phyloP scores from a whole-genome alignment of 139 green algal genomes.

The Diplosphaera chodatii region DNA sequence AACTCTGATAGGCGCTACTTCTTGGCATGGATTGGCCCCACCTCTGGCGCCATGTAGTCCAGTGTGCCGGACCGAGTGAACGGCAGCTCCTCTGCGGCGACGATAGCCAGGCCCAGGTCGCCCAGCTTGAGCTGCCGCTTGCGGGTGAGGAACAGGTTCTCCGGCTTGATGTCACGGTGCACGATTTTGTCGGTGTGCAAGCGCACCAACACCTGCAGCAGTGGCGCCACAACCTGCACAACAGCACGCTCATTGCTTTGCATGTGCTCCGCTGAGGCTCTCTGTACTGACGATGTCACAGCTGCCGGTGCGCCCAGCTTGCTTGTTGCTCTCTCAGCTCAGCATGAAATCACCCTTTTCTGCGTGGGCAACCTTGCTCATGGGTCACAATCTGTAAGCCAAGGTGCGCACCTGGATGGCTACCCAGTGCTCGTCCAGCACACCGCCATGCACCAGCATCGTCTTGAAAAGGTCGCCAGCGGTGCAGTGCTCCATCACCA shows the following conservation, averaged over 20 bases:
- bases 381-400: no score
- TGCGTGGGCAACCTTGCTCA: no score
- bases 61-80: conserved; percentile 70
- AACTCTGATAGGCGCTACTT: no score
- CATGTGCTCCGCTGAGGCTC: no score
- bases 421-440: conserved; percentile 61
- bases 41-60: conserved; percentile 71
- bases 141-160: conserved; percentile 80
- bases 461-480: conserved; percentile 79
- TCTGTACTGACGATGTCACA: no score
- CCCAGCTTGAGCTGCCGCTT: conserved; percentile 48
- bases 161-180: conserved; percentile 73
- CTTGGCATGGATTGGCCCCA: no score
- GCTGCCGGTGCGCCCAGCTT: no score
- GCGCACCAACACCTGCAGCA: conserved; percentile 67
- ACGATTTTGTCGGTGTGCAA: conserved; percentile 57
- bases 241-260: no score
- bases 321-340: no score
- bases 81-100: conserved; percentile 55
- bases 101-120: conserved; percentile 76
- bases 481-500: conserved; percentile 75
- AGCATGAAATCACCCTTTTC: no score
- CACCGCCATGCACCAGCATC: conserved; percentile 50
- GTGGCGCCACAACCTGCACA: conserved; percentile 68
- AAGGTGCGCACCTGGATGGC: conserved; percentile 64